Percentiles rank a stretch among this genome's conserved stretches.
phyloP scores from a whole-genome alignment of 2,329 filamentous ascomycete species.

The Trichophyton benhamiae region DNA sequence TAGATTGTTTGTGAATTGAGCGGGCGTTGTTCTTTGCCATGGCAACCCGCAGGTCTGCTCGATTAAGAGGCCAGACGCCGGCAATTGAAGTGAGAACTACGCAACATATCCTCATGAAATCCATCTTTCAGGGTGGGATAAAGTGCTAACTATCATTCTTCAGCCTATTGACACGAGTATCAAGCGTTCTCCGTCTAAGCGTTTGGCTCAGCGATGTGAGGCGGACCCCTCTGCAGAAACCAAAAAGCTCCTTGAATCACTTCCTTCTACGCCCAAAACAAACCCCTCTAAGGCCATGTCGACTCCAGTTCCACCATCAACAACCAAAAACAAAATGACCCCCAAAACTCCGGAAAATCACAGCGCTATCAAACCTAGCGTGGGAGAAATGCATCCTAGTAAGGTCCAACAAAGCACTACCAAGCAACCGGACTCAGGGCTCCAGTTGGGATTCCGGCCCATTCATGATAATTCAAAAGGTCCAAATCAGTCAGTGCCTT shows the following conservation, averaged over 20 bases:
- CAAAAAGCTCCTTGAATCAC: not conserved
- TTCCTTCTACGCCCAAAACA: conserved; percentile 10
- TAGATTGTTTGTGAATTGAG: not conserved
- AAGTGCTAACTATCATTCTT: conserved; percentile 12
- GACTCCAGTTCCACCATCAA: conserved; percentile 19
- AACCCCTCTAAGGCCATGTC: conserved; percentile 22
- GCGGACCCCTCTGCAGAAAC: not conserved
- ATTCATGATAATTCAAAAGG: conserved; percentile 40
- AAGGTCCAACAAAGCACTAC: conserved; percentile 63
- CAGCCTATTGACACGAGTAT: not conserved
- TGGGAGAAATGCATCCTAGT: conserved; percentile 83
- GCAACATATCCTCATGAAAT: not conserved
- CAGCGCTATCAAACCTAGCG: conserved; percentile 55
- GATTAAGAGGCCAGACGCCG: conserved; percentile 25
- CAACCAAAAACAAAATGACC: conserved; percentile 23
- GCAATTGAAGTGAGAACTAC: conserved; percentile 21
- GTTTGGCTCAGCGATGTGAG: not conserved
- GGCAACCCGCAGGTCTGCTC: conserved; percentile 32
- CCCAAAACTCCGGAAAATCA: conserved; percentile 51
- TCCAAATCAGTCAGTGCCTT: conserved; percentile 13
- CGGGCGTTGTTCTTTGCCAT: conserved; percentile 15
- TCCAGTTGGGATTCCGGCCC: conserved; percentile 70
- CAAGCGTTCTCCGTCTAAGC: not conserved
- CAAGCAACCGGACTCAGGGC: conserved; percentile 63
- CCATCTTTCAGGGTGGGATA: conserved; percentile 2